Evolutionary conservation across 2,329 filamentous ascomycete genomes (phyloP).

Genomic region (Fusarium anguioides): DNA sequence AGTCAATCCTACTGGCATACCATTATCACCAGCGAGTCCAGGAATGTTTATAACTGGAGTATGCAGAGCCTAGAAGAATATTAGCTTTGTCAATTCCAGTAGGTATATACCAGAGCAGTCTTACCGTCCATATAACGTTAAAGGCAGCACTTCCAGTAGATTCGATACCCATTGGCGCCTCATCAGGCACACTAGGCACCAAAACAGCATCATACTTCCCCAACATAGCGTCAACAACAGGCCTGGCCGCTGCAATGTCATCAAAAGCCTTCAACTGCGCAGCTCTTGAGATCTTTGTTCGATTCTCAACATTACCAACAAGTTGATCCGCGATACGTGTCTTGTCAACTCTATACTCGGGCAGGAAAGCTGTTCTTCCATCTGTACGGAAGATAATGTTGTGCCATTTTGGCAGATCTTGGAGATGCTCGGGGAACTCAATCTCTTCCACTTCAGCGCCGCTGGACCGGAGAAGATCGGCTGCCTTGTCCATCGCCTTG

Average conservation of each 20-base stretch:
- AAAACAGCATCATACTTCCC: slow-evolving; percentile 63
- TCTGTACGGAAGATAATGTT: slow-evolving; percentile 63
- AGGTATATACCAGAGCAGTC: slow-evolving; percentile 2
- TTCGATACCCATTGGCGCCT: slow-evolving; percentile 62
- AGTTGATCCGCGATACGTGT: slow-evolving; percentile 53
- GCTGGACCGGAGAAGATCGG: slow-evolving; percentile 50
- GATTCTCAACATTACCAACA: slow-evolving; percentile 63
- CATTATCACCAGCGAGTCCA: slow-evolving; percentile 22
- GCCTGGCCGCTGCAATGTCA: slow-evolving; percentile 60
- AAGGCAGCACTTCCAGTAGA: slow-evolving; percentile 64
- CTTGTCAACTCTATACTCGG: slow-evolving; percentile 61
- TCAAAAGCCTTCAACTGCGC: slow-evolving; percentile 64
- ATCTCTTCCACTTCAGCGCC: slow-evolving; percentile 65
- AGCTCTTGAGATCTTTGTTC: slow-evolving; percentile 51
- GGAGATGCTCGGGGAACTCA: slow-evolving; percentile 55
- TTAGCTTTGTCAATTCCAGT: neutral
- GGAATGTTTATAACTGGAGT: slow-evolving; percentile 32
- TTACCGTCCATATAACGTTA: slow-evolving; percentile 62
- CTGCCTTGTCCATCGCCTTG: slow-evolving; percentile 52
- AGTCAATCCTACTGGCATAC: slow-evolving; percentile 34
- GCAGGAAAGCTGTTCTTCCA: slow-evolving; percentile 61
- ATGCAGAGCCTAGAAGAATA: slow-evolving; percentile 19
- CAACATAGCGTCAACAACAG: slow-evolving; percentile 62
- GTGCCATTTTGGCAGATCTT: slow-evolving; percentile 47
- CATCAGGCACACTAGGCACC: slow-evolving; percentile 67